Evolutionary conservation across 1,284 basidiomycete genomes (phyloP), one percentile per base, ranked within the genome.

Genomic region (Cronartium ribicola): DNA sequence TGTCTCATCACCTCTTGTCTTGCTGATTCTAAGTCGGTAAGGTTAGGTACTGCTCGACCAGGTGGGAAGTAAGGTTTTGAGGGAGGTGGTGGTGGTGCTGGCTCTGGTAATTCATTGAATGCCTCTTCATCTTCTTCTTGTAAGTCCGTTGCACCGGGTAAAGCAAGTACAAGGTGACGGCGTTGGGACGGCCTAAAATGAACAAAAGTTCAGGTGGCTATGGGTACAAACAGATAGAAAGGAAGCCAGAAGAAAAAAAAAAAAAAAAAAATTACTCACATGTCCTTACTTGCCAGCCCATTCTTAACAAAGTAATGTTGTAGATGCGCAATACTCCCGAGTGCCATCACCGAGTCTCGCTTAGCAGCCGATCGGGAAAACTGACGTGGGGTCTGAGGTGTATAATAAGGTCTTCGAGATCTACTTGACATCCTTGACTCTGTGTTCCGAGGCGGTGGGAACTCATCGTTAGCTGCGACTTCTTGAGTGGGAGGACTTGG

Each of bases 321-420:
- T 66, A 93, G 84, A 80, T 92, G 89, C 79, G 91, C 89, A 77
- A 93, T 92, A 80, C 89, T 90, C 39, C 90, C 90, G 22, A 93
- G 82, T 0, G 89, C 87, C 88, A 92, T 89, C 20, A 93, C 91
- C 79, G 89, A 90, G 80, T 90, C 89, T 59, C 91, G 85, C 82
- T 91, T 91, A 5, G 90, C 89, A 3, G 91, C 91, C 77, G 89
- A 91, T 77, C 88, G 84, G 78, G 89, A 90, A 84, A 92, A 92
- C 7, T 89, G 89, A 77, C 91, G 91, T 81, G 86, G 43, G 3
- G 66, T 75, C 7, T 20, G 2, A 29, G 75, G 71, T 4, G 70
- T 43, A 62, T 70, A 76, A 51, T 70, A 71, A 0, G 68, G 22
- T 60, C 61, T 64, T 17, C 68, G 44, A 39, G 57, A 61, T 29